phyloP scores from a whole-genome alignment of 805 yeast species.

The Cyberlindnera euphorbiiphila region DNA sequence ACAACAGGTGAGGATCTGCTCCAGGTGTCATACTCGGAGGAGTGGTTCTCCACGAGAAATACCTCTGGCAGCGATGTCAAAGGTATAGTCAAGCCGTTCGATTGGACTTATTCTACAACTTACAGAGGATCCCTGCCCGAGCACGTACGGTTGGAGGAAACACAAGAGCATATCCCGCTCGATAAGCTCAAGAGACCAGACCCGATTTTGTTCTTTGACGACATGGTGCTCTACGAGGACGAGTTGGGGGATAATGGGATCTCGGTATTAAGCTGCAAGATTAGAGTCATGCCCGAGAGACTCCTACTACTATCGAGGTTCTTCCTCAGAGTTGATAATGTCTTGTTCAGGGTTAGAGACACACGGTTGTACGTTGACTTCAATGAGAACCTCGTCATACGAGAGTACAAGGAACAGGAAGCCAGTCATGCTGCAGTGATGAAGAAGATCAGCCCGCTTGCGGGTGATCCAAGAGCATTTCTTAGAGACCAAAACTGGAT shows the following conservation, averaged over 20 bases:
- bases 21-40: slow-evolving; percentile 81
- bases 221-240: slow-evolving; percentile 85
- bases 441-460: slow-evolving; percentile 40
- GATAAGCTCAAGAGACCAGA: slow-evolving; percentile 67
- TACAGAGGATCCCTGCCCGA: slow-evolving; percentile 58
- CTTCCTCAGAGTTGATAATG: slow-evolving; percentile 87
- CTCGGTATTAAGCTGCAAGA: slow-evolving; percentile 68
- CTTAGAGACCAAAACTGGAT: slow-evolving; percentile 89
- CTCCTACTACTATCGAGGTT: slow-evolving; percentile 70
- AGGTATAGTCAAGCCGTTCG: slow-evolving; percentile 76
- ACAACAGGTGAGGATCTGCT: slow-evolving; percentile 49
- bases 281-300: slow-evolving; percentile 85
- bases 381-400: slow-evolving; percentile 53
- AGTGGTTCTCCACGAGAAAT: slow-evolving; percentile 55
- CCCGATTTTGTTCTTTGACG: slow-evolving; percentile 87
- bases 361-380: slow-evolving; percentile 82
- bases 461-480: slow-evolving; percentile 63
- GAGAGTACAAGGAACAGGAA: slow-evolving; percentile 77
- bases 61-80: slow-evolving; percentile 40
- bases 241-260: slow-evolving; percentile 97
- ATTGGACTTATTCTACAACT: slow-evolving; percentile 91
- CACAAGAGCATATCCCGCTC: slow-evolving; percentile 54
- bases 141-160: slow-evolving; percentile 23
- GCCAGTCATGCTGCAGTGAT: slow-evolving; percentile 46
- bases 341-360: slow-evolving; percentile 77